Evolutionary conservation across 2,329 filamentous ascomycete genomes (phyloP).

Genomic region (Venturia aucupariae): DNA sequence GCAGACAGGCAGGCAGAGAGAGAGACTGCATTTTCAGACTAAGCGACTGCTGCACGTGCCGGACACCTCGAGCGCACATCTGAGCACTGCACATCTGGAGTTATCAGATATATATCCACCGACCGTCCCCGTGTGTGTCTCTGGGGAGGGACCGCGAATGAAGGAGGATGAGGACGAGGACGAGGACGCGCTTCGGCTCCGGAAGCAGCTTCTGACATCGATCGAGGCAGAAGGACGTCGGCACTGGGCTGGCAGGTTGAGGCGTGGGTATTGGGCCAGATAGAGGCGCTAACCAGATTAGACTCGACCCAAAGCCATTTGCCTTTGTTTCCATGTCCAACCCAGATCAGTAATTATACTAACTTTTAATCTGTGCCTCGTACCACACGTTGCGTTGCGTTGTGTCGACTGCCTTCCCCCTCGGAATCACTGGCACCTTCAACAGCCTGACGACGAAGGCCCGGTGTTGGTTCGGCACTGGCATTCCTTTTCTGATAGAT

Average conservation of each 20-base stretch:
- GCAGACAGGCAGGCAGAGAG: not conserved
- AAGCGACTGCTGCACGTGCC: not conserved
- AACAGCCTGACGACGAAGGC: no score
- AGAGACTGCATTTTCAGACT: not conserved
- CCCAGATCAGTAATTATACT: not conserved
- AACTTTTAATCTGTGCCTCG: not conserved
- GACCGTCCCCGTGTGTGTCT: no score
- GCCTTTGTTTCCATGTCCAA: not conserved
- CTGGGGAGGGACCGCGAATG: not conserved
- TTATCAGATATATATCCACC: no score
- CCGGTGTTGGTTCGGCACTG: not conserved
- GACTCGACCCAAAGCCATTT: not conserved
- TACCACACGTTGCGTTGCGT: not conserved
- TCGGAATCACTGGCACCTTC: no score
- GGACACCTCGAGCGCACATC: not conserved
- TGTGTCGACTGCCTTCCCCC: not conserved
- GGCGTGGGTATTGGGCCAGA: not conserved
- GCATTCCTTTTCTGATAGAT: not conserved
- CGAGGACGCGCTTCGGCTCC: not conserved
- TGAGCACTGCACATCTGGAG: no score
- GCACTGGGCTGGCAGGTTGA: no score
- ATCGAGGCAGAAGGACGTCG: not conserved
- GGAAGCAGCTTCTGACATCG: not conserved
- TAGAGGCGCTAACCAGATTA: not conserved
- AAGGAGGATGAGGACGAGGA: not conserved